phyloP scores from a whole-genome alignment of 352 stramenopile genomes.

The Phytopythium vexans region DNA sequence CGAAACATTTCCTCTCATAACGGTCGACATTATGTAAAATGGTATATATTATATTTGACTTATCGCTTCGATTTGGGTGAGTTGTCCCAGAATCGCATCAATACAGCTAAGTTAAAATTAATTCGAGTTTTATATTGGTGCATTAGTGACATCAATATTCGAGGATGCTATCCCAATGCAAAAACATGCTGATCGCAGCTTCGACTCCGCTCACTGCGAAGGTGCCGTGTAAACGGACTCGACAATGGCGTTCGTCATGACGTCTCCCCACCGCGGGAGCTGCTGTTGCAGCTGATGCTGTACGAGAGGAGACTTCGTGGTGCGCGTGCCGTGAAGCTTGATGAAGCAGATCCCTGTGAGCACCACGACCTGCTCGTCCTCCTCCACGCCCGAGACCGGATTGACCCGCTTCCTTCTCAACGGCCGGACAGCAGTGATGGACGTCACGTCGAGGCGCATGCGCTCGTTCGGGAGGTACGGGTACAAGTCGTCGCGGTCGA shows the following conservation, averaged over 20 bases:
- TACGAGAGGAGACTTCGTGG: conserved; percentile 13
- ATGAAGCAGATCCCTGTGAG: conserved; percentile 23
- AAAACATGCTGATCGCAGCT: too few relatives aligned
- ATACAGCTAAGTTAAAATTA: too few relatives aligned
- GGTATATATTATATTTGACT: too few relatives aligned
- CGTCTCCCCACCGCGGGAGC: conserved; percentile 37
- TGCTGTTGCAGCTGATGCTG: conserved; percentile 36
- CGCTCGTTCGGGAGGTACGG: conserved; percentile 17
- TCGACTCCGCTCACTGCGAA: too few relatives aligned
- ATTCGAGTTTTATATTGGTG: too few relatives aligned
- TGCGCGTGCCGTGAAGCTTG: conserved; percentile 16
- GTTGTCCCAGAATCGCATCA: too few relatives aligned
- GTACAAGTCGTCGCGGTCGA: conserved; percentile 28
- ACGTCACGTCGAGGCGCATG: conserved; percentile 14
- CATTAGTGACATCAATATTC: too few relatives aligned
- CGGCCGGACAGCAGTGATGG: conserved; percentile 9
- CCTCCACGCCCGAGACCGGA: not conserved
- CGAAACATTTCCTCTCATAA: too few relatives aligned
- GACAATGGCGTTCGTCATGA: conserved; percentile 21
- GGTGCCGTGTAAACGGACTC: conserved; percentile 5
- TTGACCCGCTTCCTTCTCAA: conserved; percentile 9
- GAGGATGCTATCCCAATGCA: too few relatives aligned
- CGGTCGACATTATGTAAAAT: too few relatives aligned
- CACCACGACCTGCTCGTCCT: conserved; percentile 21
- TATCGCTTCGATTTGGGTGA: too few relatives aligned